Evolutionary conservation across 176 grass and related monocot species (phyloP).

Genomic region (Carex scoparia): DNA sequence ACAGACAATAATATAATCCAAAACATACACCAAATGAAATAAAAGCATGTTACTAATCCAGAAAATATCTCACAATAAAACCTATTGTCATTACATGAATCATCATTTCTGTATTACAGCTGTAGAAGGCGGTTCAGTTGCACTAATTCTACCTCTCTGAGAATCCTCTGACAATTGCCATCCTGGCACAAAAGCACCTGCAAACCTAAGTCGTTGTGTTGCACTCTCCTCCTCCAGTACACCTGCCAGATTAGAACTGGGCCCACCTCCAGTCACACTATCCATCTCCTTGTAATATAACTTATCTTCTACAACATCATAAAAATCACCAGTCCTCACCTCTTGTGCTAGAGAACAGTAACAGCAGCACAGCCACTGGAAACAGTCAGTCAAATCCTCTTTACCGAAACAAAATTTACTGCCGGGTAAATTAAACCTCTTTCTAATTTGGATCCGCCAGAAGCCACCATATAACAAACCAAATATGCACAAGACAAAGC

Average conservation of each 20-base stretch:
- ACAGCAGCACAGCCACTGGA: conserved; percentile 64
- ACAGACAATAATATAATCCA: not conserved
- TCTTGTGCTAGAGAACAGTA: conserved; percentile 64
- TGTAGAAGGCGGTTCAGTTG: conserved; percentile 23
- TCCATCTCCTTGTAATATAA: conserved; percentile 12
- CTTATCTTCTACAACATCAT: conserved; percentile 42
- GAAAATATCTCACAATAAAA: not conserved
- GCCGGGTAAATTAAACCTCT: conserved; percentile 45
- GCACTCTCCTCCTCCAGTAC: conserved; percentile 23
- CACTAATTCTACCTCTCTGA: not conserved
- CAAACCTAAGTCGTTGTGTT: conserved; percentile 17
- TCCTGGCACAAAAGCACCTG: conserved; percentile 17
- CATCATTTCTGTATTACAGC: conserved; percentile 19
- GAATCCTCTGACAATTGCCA: not conserved
- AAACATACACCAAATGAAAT: not conserved
- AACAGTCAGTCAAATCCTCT: conserved; percentile 41
- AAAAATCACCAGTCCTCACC: conserved; percentile 62
- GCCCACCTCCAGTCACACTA: conserved; percentile 6
- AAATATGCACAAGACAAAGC: conserved; percentile 47
- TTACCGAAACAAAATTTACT: conserved; percentile 47
- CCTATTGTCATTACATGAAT: not conserved
- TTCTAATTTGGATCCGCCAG: conserved; percentile 86
- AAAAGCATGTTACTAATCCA: not conserved
- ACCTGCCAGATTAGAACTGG: not conserved
- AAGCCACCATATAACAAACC: conserved; percentile 79